These are phyloP conservation scores for Neofusicoccum ribis DNA, from an alignment of 2,329 filamentous ascomycete species.

Conservation along the genomic window DNA sequence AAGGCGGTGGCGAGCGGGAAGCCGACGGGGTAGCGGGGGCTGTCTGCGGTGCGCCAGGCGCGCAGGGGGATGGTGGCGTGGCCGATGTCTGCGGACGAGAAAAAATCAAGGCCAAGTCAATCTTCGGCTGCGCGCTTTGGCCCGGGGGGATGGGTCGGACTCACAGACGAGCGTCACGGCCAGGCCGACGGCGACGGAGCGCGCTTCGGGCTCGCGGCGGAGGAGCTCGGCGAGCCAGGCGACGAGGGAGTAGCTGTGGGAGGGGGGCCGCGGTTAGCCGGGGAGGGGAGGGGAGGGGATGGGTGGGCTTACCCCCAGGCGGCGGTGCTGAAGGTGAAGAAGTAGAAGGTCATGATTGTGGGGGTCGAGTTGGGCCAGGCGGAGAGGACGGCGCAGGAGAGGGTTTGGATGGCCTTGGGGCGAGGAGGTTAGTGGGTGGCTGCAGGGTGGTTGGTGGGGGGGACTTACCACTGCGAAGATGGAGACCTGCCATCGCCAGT, in stretches of 20 bases:
- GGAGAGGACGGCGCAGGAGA: slow-evolving; percentile 17
- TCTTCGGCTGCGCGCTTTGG: no score
- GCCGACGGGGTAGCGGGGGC: slow-evolving; percentile 11
- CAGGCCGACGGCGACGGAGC: slow-evolving; percentile 19
- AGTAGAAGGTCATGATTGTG: slow-evolving; percentile 22
- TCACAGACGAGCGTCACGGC: not conserved
- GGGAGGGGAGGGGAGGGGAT: no score
- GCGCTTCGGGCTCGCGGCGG: slow-evolving; percentile 22
- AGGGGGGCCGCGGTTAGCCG: no score
- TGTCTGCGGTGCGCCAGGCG: slow-evolving; percentile 19
- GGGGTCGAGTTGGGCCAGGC: slow-evolving; percentile 19
- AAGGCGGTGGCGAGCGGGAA: slow-evolving; percentile 6
- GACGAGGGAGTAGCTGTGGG: slow-evolving; percentile 8
- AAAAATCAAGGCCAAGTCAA: no score
- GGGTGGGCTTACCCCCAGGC: not conserved
- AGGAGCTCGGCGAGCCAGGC: slow-evolving; percentile 23
- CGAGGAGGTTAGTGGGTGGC: not conserved
- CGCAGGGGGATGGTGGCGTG: slow-evolving; percentile 23
- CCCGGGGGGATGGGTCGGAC: no score
- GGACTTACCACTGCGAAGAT: slow-evolving; percentile 13
- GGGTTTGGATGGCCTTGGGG: not conserved
- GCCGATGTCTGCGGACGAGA: slow-evolving; percentile 14
- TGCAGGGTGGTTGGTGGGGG: not conserved
- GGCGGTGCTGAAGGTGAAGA: slow-evolving; percentile 22
- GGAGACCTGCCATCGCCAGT: slow-evolving; percentile 23